phyloP scores from a whole-genome alignment of 2,329 filamentous ascomycete genomes.

The Ophiostoma quercus region DNA sequence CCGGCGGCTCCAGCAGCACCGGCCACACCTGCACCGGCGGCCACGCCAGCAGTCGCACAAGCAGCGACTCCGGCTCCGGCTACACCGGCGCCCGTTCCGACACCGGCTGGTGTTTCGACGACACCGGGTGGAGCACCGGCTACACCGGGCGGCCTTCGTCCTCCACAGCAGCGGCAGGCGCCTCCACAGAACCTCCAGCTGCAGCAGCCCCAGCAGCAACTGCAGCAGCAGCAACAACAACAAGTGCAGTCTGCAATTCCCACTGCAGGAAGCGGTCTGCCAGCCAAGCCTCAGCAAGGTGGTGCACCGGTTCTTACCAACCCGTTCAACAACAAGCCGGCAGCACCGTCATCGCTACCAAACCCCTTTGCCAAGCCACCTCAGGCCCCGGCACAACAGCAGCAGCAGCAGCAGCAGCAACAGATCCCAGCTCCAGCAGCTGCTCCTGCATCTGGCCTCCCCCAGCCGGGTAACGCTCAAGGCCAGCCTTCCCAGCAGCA shows the following conservation, averaged over 20 bases:
- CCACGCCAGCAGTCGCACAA: background rate
- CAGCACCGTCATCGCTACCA: constrained; percentile 6
- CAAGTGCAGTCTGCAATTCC: background rate
- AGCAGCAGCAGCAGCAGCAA: constrained; percentile 19
- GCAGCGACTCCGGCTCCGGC: constrained; percentile 8
- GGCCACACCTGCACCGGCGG: background rate
- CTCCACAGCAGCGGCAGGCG: constrained; percentile 6
- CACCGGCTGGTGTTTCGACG: background rate
- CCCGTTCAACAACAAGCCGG: constrained; percentile 24
- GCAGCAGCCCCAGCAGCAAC: constrained; percentile 18
- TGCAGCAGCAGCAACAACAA: background rate
- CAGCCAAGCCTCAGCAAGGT: background rate
- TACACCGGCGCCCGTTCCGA: constrained; percentile 4
- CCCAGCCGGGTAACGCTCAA: constrained; percentile 20
- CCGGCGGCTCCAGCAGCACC: constrained; percentile 28
- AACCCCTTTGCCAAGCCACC: constrained; percentile 28
- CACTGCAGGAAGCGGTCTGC: background rate
- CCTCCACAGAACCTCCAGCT: background rate
- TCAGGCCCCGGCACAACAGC: constrained; percentile 15
- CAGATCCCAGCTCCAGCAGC: constrained; percentile 17
- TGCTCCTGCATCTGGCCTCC: constrained; percentile 23
- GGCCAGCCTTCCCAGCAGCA: constrained; percentile 22
- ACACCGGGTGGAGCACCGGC: background rate
- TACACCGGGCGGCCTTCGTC: constrained; percentile 22
- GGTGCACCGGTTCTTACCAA: constrained; percentile 18